Conservation (phyloP, 352 stramenopile species). For the Phytophthora brassicae region DNA sequence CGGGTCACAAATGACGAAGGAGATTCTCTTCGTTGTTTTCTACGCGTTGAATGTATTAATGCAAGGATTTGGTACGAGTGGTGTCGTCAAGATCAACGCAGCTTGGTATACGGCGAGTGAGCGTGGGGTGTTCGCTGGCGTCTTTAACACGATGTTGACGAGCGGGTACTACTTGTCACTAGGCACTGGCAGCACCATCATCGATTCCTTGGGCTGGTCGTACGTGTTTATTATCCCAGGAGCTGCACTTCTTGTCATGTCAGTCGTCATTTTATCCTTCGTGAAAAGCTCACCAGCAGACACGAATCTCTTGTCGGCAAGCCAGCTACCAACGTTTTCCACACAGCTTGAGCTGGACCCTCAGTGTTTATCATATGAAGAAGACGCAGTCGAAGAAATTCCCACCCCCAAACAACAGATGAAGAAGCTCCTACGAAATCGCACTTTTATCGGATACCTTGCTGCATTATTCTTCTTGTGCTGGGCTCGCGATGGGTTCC, state of each 20-base stretch:
- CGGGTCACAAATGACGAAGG: constrained; percentile 30
- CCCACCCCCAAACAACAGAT: constrained; percentile 39
- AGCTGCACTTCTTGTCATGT: constrained; percentile 54
- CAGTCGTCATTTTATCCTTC: constrained; percentile 47
- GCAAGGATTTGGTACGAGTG: constrained; percentile 78
- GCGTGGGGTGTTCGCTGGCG: constrained; percentile 63
- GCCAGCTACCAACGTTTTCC: constrained; percentile 28
- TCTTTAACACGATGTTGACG: constrained; percentile 82
- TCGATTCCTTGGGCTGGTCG: constrained; percentile 61
- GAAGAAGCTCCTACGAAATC: constrained; percentile 54
- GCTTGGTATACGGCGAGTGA: constrained; percentile 70
- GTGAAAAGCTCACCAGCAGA: constrained; percentile 63
- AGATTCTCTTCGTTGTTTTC: constrained; percentile 55
- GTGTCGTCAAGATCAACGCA: constrained; percentile 85
- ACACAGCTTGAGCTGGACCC: constrained; percentile 14
- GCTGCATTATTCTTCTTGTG: constrained; percentile 69
- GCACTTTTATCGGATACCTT: constrained; percentile 70
- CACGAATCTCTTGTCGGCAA: constrained; percentile 34
- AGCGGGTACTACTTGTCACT: constrained; percentile 77
- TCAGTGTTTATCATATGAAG: constrained; percentile 8
- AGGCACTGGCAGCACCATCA: constrained; percentile 61
- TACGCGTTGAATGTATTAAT: constrained; percentile 72
- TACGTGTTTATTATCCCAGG: constrained; percentile 76
- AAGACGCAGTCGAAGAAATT: neutral
- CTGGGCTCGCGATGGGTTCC: constrained; percentile 67